A percentile compares a stretch with the other conserved stretches of the same genome.
Conservation (phyloP, 176 grass and related monocot genomes). For the Tillandsia fasciculata region DNA sequence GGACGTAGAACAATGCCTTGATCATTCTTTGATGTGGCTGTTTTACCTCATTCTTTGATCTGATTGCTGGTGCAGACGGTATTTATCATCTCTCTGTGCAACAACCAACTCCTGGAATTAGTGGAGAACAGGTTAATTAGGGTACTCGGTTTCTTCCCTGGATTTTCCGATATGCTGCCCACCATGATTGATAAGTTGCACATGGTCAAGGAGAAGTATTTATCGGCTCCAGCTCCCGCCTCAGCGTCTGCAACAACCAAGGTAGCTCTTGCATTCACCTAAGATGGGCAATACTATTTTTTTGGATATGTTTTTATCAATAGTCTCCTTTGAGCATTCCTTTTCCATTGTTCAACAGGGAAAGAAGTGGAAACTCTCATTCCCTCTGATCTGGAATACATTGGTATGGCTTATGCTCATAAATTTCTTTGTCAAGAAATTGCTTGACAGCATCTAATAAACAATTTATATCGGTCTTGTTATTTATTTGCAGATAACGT, state of each 20-base stretch:
- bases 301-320: too few relatives aligned
- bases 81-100: conserved; percentile 72
- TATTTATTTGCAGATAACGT: too few relatives aligned
- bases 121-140: conserved; percentile 75
- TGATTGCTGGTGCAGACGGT: conserved; percentile 49
- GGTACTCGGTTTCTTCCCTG: conserved; percentile 56
- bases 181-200: conserved; percentile 64
- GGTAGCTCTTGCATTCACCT: conserved; percentile 24
- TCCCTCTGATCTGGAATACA: conserved; percentile 72
- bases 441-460: too few relatives aligned
- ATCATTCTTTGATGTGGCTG: background rate
- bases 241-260: conserved; percentile 26
- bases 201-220: conserved; percentile 59
- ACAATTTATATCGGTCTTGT: too few relatives aligned
- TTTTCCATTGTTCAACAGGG: conserved; percentile 32
- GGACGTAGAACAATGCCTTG: too few relatives aligned
- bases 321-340: too few relatives aligned
- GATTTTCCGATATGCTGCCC: conserved; percentile 59
- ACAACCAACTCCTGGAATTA: conserved; percentile 90
- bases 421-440: conserved; percentile 84
- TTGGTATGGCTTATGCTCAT: conserved; percentile 69
- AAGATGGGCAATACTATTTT: too few relatives aligned
- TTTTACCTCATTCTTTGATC: conserved; percentile 9
- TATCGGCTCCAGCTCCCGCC: conserved; percentile 41
- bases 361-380: conserved; percentile 65